Evolutionary conservation across 345 rosid species (phyloP).

Genomic region (Microthlaspi erraticum): DNA sequence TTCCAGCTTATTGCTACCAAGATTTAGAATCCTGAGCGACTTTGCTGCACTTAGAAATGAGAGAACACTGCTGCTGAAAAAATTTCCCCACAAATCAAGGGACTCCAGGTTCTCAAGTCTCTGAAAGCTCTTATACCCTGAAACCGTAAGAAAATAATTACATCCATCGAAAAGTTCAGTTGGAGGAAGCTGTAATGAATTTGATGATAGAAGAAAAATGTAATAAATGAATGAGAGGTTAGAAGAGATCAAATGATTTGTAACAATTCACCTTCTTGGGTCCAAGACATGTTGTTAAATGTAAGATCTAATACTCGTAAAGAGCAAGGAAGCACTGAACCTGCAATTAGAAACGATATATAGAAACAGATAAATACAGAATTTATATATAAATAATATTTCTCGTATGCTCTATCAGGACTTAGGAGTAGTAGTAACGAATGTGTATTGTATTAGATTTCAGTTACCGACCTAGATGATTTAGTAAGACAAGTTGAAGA

Average conservation of each 20-base stretch:
- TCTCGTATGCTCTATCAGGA: too few species aligned
- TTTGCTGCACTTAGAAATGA: neutral
- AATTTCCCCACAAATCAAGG: neutral
- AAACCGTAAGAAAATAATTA: neutral
- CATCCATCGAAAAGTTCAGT: too few species aligned
- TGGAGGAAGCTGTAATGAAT: too few species aligned
- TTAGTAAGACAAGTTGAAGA: too few species aligned
- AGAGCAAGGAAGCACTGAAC: neutral
- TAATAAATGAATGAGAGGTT: neutral
- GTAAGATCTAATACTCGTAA: slow-evolving; percentile 21
- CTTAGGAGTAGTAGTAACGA: too few species aligned
- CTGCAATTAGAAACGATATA: slow-evolving; percentile 2
- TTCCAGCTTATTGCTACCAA: neutral
- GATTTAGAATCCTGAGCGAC: neutral
- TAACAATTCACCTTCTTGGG: slow-evolving; percentile 4
- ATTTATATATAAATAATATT: too few species aligned
- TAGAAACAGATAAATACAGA: too few species aligned
- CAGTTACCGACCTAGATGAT: too few species aligned
- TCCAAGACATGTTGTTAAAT: neutral
- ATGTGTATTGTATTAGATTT: too few species aligned
- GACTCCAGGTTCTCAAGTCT: slow-evolving; percentile 3
- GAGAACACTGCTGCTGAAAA: neutral
- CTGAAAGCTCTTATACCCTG: slow-evolving; percentile 24
- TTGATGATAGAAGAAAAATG: too few species aligned
- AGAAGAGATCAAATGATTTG: neutral